A percentile compares a stretch with the other conserved stretches of the same genome.
phyloP scores from a whole-genome alignment of 805 yeast species.

The Candida verbasci region DNA sequence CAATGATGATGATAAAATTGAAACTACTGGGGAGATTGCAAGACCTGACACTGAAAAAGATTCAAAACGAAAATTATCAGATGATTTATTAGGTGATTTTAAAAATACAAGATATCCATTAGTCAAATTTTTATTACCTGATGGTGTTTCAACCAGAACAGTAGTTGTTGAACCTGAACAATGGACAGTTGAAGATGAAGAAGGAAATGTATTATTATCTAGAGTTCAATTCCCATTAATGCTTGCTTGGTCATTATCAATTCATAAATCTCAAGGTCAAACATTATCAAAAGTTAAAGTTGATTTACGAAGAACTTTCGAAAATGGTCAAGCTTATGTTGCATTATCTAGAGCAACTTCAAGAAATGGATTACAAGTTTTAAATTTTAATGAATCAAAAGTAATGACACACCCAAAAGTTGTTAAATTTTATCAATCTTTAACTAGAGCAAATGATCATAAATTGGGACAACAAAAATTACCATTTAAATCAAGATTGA shows the following conservation, averaged over 20 bases:
- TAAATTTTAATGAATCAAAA: constrained; percentile 60
- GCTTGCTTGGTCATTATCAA: constrained; percentile 94
- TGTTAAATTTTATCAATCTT: constrained; percentile 56
- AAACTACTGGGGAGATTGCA: constrained; percentile 1
- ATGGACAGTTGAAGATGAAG: constrained; percentile 77
- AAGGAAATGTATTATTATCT: constrained; percentile 61
- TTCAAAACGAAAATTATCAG: constrained; percentile 47
- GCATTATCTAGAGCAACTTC: constrained; percentile 89
- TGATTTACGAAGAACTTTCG: constrained; percentile 73
- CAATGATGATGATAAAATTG: constrained; percentile 3
- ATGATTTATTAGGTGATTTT: constrained; percentile 41
- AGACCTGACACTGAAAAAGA: constrained; percentile 14
- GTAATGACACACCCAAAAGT: constrained; percentile 74
- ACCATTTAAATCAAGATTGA: no score
- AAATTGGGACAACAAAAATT: constrained; percentile 3
- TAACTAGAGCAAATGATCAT: constrained; percentile 17
- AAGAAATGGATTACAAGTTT: constrained; percentile 76
- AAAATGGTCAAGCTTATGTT: constrained; percentile 93
- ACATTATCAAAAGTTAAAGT: constrained; percentile 81
- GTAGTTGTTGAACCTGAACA: constrained; percentile 76
- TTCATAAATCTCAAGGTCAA: constrained; percentile 96
- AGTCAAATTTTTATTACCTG: constrained; percentile 70
- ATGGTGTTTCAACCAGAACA: constrained; percentile 64
- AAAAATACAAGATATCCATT: constrained; percentile 58
- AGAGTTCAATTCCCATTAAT: constrained; percentile 82